Base-by-base conservation (phyloP, 2,329 filamentous ascomycete genomes). In the Cercospora sp. region DNA sequence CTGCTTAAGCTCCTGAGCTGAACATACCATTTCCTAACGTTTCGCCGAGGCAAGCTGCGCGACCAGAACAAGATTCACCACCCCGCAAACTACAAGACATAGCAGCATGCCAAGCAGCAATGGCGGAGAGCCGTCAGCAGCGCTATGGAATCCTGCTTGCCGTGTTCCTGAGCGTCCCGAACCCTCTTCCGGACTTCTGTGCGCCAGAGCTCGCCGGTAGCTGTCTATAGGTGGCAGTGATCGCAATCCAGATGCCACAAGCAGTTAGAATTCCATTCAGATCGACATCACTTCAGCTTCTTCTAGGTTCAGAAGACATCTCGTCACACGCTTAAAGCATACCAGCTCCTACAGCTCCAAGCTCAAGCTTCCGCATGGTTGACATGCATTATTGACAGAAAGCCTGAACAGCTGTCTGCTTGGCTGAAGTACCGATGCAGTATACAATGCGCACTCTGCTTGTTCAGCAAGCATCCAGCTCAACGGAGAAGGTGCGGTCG, bases 81-180 rank as follows among this genome's bases (percentile, higher is more conserved):
- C 59, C 59, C 59, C 32, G 59, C 32, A 61, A 61, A 61, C 32
- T 61, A 61, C 40, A 45, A 13, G 32, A 26, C 12, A 16, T 61
- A 63, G 24, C 26, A 49, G 13, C 40, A 40, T 37, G 28, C 40
- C 28, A 28, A 53, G 40, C 43, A 51, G 28, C 2, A 21, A 10
- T 12, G 21, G 18, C 26, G 21, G n/a, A 32, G 30, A 32, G 26
- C 53, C 43, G 37, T 62, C 24, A 43, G n/a, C 26, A 45, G 24
- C 26, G 30, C 43, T 63, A 37, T 45, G 10, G 40, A 51, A 51
- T 51, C 60, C 26, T 62, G 40, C 60, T 62, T 62, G 40, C 60
- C 40, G 59, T 61, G 37, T 49, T 45, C 37, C 59, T 61, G 59
- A 61, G 59, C 59, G 34, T 45, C n/a, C 34, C 59, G 59, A 45